Conservation (phyloP, 768 basidiomycete genomes). For the Lactifluus hygrophoroides region DNA sequence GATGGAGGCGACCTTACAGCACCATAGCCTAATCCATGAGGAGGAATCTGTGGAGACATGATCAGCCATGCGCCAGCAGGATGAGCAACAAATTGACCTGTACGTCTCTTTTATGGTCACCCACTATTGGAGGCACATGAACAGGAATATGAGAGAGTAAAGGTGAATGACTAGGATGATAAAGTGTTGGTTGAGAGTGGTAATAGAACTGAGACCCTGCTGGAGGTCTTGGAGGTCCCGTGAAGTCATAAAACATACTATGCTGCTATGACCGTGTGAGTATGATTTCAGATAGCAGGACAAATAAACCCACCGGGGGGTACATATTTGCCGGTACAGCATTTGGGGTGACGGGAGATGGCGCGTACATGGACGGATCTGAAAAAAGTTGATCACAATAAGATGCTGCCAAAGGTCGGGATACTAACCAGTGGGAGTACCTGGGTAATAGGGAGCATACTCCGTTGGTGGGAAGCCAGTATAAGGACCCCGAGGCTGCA, state of each 20-base stretch:
- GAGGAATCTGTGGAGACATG: slow-evolving; percentile 36
- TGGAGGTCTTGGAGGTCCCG: slow-evolving; percentile 37
- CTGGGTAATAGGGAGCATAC: slow-evolving; percentile 51
- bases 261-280: slow-evolving; percentile 35
- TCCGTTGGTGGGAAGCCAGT: slow-evolving; percentile 46
- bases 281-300: slow-evolving; percentile 37
- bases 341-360: slow-evolving; percentile 35
- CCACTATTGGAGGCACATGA: slow-evolving; percentile 32
- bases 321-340: slow-evolving; percentile 42
- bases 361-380: slow-evolving; percentile 44
- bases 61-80: slow-evolving; percentile 30
- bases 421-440: slow-evolving; percentile 33
- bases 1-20: slow-evolving; percentile 36
- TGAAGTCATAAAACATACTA: slow-evolving; percentile 52
- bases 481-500: slow-evolving; percentile 40
- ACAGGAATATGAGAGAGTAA: slow-evolving; percentile 41
- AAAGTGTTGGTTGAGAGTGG: slow-evolving; percentile 50
- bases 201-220: slow-evolving; percentile 53
- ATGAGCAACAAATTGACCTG: slow-evolving; percentile 34
- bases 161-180: slow-evolving; percentile 46
- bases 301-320: slow-evolving; percentile 30
- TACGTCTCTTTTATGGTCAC: slow-evolving; percentile 49
- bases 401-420: slow-evolving; percentile 43
- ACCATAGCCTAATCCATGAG: slow-evolving; percentile 35
- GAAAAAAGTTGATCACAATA: slow-evolving; percentile 40